Evolutionary conservation across 805 yeast genomes (phyloP).

Genomic region (Lachancea mirantina): DNA sequence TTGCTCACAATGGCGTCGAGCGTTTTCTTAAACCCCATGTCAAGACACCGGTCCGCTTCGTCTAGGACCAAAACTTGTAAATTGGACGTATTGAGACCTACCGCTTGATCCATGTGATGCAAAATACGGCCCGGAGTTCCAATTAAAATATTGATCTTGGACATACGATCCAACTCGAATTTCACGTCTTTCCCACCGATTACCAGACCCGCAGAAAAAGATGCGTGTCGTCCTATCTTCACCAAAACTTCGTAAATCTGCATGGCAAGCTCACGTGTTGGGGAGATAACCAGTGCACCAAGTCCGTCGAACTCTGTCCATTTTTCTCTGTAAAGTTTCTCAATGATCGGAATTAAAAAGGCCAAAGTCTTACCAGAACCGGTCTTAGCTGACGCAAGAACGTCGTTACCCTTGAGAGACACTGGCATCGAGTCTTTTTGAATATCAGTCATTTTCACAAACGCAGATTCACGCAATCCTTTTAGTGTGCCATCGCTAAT

Average conservation of each 20-base stretch:
- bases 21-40: conserved; percentile 85
- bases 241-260: conserved; percentile 83
- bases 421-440: conserved; percentile 73
- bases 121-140: conserved; percentile 90
- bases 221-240: conserved; percentile 68
- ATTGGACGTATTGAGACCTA: conserved; percentile 66
- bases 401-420: conserved; percentile 69
- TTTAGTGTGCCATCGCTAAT: conserved; percentile 52
- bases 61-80: conserved; percentile 76
- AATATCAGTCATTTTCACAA: conserved; percentile 74
- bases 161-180: conserved; percentile 73
- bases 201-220: conserved; percentile 82
- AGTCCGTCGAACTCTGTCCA: conserved; percentile 84
- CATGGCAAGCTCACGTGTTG: conserved; percentile 85
- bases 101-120: conserved; percentile 87
- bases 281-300: conserved; percentile 84
- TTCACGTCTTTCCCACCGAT: conserved; percentile 90
- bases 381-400: conserved; percentile 84
- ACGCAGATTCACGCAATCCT: conserved; percentile 77
- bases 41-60: conserved; percentile 89
- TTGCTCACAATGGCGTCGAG: conserved; percentile 73
- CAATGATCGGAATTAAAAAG: conserved; percentile 73
- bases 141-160: conserved; percentile 70
- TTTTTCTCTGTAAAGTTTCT: conserved; percentile 55
- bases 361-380: conserved; percentile 85